Conservation (phyloP, 371 early-diverging fungal species). For the Coemansia sp. region DNA sequence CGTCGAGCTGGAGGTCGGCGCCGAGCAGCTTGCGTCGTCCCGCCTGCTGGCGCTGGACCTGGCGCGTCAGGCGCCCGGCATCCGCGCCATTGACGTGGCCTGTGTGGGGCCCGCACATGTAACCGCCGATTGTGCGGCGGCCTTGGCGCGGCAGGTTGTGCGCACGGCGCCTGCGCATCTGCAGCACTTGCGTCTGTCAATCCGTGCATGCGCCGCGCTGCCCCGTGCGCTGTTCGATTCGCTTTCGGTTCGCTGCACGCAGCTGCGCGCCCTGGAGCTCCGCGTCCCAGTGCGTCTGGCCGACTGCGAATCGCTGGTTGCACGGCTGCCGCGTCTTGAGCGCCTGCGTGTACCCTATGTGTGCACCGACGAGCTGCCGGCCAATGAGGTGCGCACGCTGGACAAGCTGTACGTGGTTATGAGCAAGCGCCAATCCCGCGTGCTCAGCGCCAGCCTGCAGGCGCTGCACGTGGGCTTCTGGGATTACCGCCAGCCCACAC, state of each 20-base stretch:
- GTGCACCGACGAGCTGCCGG: constrained; percentile 7
- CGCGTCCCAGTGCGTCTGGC: constrained; percentile 10
- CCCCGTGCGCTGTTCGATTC: not conserved
- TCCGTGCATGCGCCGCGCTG: constrained; percentile 1
- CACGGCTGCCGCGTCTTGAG: constrained; percentile 25
- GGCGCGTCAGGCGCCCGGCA: not conserved
- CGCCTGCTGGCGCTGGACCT: not conserved
- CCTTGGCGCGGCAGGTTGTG: not conserved
- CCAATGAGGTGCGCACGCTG: constrained; percentile 1
- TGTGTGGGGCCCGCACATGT: constrained; percentile 15
- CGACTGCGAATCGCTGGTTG: not conserved
- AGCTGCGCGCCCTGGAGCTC: constrained; percentile 17
- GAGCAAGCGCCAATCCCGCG: not conserved
- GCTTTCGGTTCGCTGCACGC: not conserved
- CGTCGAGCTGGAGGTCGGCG: not conserved
- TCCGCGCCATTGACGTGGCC: constrained; percentile 1
- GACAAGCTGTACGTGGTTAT: constrained; percentile 10
- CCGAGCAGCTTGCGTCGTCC: not conserved
- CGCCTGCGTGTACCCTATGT: constrained; percentile 14
- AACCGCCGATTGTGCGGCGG: constrained; percentile 6
- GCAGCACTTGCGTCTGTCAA: constrained; percentile 7
- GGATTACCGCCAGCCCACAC: constrained; percentile 18
- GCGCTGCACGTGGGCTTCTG: constrained; percentile 25
- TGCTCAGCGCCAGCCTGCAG: constrained; percentile 15
- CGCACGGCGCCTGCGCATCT: not conserved